These are phyloP conservation scores for Liquidambar formosana DNA, from an alignment of 164 flowering plant species.

Conservation along the genomic window DNA sequence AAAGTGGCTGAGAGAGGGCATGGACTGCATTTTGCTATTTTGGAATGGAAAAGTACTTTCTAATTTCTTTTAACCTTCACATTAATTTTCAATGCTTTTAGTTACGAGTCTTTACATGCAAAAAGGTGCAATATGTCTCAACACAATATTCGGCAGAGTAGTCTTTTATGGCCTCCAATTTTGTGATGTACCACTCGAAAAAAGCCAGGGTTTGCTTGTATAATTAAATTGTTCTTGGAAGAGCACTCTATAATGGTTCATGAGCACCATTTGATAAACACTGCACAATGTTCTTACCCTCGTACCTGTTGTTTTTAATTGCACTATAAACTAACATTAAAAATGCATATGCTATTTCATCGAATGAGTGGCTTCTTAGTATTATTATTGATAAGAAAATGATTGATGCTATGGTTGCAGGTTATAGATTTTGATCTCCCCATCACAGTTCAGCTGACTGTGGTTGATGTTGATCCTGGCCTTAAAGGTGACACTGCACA, in stretches of 20 bases:
- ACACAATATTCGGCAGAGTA: too few relatives aligned
- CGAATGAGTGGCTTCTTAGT: not conserved
- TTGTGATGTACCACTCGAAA: too few relatives aligned
- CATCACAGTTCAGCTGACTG: conserved; percentile 63
- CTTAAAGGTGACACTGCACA: conserved; percentile 82
- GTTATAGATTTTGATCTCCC: conserved; percentile 88
- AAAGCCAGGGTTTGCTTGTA: too few relatives aligned
- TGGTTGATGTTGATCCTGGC: conserved; percentile 85
- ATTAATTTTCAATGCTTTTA: not conserved
- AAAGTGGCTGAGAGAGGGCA: conserved; percentile 93
- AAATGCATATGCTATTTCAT: not conserved
- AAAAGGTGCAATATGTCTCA: too few relatives aligned
- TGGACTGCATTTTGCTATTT: conserved; percentile 87
- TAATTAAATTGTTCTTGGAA: too few relatives aligned
- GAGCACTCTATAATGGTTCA: too few relatives aligned
- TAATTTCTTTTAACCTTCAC: not conserved
- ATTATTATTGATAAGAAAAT: conserved; percentile 1
- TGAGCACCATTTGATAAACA: too few relatives aligned
- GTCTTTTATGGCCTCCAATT: too few relatives aligned
- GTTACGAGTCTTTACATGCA: too few relatives aligned
- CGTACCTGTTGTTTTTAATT: not conserved
- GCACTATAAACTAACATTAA: not conserved
- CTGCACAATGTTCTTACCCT: not conserved
- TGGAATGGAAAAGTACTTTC: conserved; percentile 83
- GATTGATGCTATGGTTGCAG: conserved; percentile 38